These are phyloP conservation scores for Gaultheria prostrata DNA, from an alignment of 148 eudicot genomes.

Conservation along the genomic window DNA sequence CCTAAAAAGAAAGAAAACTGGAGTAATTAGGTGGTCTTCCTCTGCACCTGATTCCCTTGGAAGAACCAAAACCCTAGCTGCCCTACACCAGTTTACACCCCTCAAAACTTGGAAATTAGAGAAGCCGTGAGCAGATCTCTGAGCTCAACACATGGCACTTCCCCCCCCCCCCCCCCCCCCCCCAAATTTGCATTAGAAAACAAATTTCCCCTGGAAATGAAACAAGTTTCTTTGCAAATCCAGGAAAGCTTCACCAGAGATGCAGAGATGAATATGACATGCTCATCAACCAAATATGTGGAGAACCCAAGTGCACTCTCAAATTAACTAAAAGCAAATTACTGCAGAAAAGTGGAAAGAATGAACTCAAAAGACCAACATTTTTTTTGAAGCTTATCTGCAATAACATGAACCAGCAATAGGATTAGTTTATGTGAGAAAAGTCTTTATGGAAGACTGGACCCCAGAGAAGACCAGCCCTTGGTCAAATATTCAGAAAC, in stretches of 20 bases:
- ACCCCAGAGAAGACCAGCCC: slow-evolving; percentile 10
- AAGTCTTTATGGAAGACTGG: slow-evolving; percentile 8
- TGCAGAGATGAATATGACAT: neutral
- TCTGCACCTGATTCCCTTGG: slow-evolving; percentile 49
- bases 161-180: slow-evolving; percentile 20
- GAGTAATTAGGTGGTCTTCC: slow-evolving; percentile 43
- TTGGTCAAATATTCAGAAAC: slow-evolving; percentile 10
- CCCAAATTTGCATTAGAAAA: slow-evolving; percentile 7
- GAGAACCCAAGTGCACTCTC: neutral
- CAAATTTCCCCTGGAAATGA: neutral
- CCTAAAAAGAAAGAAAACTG: slow-evolving; percentile 21
- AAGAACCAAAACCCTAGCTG: slow-evolving; percentile 33
- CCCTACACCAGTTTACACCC: slow-evolving; percentile 33
- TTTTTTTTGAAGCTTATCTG: neutral
- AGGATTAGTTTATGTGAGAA: neutral
- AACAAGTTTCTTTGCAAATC: slow-evolving; percentile 8
- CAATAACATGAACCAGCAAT: neutral
- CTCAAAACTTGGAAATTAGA: slow-evolving; percentile 62
- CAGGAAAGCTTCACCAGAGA: slow-evolving; percentile 14
- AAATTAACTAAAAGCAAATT: neutral
- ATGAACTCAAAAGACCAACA: neutral
- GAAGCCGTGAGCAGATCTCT: slow-evolving; percentile 79
- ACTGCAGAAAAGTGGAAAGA: neutral
- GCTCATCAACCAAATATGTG: neutral
- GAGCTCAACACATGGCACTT: slow-evolving; percentile 75